Conservation (phyloP, 305 asterid species). For the Fraxinus sp. region DNA sequence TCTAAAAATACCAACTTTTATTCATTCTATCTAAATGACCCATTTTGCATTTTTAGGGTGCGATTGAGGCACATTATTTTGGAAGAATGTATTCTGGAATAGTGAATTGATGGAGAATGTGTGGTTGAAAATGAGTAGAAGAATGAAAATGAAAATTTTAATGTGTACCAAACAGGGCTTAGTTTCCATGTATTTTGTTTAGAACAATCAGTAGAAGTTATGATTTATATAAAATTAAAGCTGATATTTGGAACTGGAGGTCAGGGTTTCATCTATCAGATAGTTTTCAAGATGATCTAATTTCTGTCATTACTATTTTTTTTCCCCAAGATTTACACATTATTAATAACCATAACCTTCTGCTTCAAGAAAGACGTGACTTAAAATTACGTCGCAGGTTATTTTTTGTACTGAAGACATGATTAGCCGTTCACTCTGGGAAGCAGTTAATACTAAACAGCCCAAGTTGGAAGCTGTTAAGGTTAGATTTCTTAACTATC, state of each 20-base stretch:
- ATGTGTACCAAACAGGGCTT: too few relatives aligned
- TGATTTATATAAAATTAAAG: background rate
- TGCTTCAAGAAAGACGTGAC: background rate
- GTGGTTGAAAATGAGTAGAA: too few relatives aligned
- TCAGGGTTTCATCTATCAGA: background rate
- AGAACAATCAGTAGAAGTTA: background rate
- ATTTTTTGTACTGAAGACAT: conserved; percentile 81
- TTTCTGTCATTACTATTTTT: background rate
- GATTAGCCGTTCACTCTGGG: conserved; percentile 75
- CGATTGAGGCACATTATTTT: too few relatives aligned
- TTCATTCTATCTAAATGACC: background rate
- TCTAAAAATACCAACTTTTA: background rate
- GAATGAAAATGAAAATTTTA: too few relatives aligned
- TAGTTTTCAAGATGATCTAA: background rate
- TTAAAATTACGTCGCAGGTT: conserved; percentile 43
- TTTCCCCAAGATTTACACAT: background rate
- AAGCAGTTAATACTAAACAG: conserved; percentile 79
- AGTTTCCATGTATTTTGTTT: background rate
- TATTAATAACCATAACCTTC: background rate
- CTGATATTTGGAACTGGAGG: background rate
- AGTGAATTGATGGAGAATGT: too few relatives aligned
- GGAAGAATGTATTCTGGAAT: too few relatives aligned
- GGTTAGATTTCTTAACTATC: conserved; percentile 36
- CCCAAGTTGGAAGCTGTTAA: conserved; percentile 51
- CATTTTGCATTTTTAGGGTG: background rate